These are phyloP conservation scores for Exophiala bonariae DNA, from an alignment of 2,329 filamentous ascomycete species.

Conservation along the genomic window DNA sequence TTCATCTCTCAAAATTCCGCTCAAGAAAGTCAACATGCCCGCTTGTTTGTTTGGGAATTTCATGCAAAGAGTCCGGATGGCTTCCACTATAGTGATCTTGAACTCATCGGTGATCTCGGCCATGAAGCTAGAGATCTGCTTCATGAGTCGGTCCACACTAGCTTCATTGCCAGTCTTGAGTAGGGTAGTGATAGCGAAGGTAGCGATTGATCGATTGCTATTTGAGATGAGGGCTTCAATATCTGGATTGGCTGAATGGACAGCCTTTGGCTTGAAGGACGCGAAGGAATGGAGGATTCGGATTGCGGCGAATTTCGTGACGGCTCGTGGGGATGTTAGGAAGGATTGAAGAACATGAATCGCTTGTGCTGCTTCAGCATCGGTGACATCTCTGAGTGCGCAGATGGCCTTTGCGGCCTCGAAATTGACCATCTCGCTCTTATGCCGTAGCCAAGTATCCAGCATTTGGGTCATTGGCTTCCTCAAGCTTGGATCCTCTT, in stretches of 20 bases:
- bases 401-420: conserved; percentile 98
- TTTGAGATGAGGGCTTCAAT: conserved; percentile 97
- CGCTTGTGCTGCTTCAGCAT: conserved; percentile 85
- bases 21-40: conserved; percentile 95
- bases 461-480: conserved; percentile 97
- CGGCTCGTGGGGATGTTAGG: conserved; percentile 89
- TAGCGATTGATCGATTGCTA: conserved; percentile 94
- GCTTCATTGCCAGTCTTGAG: conserved; percentile 98
- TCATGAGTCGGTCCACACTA: conserved; percentile 95
- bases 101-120: conserved; percentile 98
- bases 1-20: conserved; percentile 93
- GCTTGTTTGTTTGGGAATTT: conserved; percentile 99
- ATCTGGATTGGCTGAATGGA: conserved; percentile 92
- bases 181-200: conserved; percentile 95
- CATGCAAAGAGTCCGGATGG: conserved; percentile 90
- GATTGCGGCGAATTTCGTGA: conserved; percentile 96
- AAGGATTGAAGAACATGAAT: conserved; percentile 96
- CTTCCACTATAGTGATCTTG: conserved; percentile 99
- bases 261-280: conserved; percentile 90
- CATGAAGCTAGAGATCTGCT: conserved; percentile 98
- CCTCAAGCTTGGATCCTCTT: conserved; percentile 84
- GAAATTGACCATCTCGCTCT: conserved; percentile 99
- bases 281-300: conserved; percentile 95
- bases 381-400: conserved; percentile 88
- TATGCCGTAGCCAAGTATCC: conserved; percentile 94